Conservation (phyloP, 2,329 filamentous ascomycete genomes). For the Shiraia sp. region DNA sequence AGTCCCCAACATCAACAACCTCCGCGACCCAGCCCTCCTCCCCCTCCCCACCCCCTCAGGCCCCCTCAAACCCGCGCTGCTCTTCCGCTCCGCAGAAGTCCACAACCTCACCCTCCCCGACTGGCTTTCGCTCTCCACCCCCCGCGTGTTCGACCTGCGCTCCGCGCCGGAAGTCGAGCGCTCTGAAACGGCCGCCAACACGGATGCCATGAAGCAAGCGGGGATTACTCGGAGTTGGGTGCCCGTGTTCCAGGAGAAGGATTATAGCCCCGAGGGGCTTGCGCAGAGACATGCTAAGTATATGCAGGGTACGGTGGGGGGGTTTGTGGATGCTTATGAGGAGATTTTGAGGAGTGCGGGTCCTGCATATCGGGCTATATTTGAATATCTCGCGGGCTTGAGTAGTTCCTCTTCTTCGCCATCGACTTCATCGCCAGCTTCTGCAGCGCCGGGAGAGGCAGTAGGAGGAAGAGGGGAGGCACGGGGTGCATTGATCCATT, state of each 20-base stretch:
- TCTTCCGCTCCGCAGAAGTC: slow-evolving; percentile 73
- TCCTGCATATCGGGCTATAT: slow-evolving; percentile 61
- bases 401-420: too few species aligned
- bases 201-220: too few species aligned
- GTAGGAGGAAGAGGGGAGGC: slow-evolving; percentile 18
- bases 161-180: slow-evolving; percentile 62
- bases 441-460: too few species aligned
- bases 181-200: slow-evolving; percentile 45
- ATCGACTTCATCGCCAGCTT: too few species aligned
- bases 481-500: slow-evolving; percentile 67
- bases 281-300: slow-evolving; percentile 66
- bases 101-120: slow-evolving; percentile 22
- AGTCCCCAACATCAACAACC: slow-evolving; percentile 39
- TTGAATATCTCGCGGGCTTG: slow-evolving; percentile 59
- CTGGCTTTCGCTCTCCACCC: slow-evolving; percentile 35
- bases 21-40: slow-evolving; percentile 38
- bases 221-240: slow-evolving; percentile 61
- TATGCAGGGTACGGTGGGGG: slow-evolving; percentile 57
- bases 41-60: slow-evolving; percentile 34
- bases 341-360: slow-evolving; percentile 62
- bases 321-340: slow-evolving; percentile 67
- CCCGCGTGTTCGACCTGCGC: slow-evolving; percentile 69
- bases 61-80: slow-evolving; percentile 55
- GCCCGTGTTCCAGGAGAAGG: slow-evolving; percentile 66
- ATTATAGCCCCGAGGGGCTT: slow-evolving; percentile 65